phyloP scores from a whole-genome alignment of 768 basidiomycete species.

The Boletus fagicola region DNA sequence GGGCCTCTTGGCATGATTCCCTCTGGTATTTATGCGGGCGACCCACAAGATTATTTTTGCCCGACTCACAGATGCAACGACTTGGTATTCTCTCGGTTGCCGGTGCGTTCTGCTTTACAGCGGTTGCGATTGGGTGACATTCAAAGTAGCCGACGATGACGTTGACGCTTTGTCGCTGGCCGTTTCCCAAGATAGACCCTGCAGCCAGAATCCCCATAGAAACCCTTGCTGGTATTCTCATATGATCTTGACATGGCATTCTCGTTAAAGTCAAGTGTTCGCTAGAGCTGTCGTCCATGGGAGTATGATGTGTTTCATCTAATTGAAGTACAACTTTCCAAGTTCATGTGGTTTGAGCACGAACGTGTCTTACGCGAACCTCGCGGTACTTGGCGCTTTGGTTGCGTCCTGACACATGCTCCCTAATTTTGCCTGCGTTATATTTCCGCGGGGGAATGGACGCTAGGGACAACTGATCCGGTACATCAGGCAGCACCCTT shows the following conservation, averaged over 20 bases:
- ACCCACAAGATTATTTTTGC: constrained; percentile 2
- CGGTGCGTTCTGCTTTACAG: not conserved
- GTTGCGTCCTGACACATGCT: not conserved
- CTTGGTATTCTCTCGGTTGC: not conserved
- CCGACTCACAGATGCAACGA: not conserved
- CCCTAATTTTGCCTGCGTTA: not conserved
- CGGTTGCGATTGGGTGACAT: not conserved
- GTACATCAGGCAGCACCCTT: too few species aligned
- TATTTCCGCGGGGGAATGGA: not conserved
- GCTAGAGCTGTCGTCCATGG: not conserved
- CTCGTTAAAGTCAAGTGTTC: not conserved
- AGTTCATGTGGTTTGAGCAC: not conserved
- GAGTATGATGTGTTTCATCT: not conserved
- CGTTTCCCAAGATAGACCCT: not conserved
- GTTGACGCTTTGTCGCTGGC: not conserved
- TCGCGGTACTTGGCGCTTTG: not conserved
- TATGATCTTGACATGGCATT: not conserved
- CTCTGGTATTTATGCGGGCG: constrained; percentile 10
- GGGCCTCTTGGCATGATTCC: not conserved
- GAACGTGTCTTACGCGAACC: constrained; percentile 11
- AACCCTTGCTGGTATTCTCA: not conserved
- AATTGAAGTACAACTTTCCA: not conserved
- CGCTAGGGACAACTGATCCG: not conserved
- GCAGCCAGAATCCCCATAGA: not conserved
- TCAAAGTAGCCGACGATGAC: not conserved